Conservation (phyloP, 148 eudicot species). For the Silene conica region DNA sequence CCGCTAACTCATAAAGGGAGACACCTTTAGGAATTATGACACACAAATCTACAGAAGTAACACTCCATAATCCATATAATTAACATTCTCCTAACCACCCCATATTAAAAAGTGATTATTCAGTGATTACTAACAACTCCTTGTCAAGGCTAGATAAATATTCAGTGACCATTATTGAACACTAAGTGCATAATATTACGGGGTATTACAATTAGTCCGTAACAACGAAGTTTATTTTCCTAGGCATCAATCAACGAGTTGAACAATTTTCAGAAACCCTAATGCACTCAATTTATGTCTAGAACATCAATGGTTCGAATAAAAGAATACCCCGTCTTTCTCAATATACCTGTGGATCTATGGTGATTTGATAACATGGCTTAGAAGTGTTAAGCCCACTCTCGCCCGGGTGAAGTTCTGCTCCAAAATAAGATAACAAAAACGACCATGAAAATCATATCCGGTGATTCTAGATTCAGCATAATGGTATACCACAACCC, state of each 20-base stretch:
- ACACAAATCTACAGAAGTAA: too few relatives aligned
- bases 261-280: neutral
- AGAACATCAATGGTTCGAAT: neutral
- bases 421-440: slow-evolving; percentile 24
- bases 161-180: too few relatives aligned
- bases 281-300: neutral
- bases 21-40: too few relatives aligned
- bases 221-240: neutral
- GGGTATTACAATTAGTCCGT: too few relatives aligned
- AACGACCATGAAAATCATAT: too few relatives aligned
- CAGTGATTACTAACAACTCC: too few relatives aligned
- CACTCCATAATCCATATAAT: too few relatives aligned
- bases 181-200: too few relatives aligned
- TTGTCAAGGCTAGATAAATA: too few relatives aligned
- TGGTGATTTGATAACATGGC: slow-evolving; percentile 67
- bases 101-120: too few relatives aligned
- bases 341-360: slow-evolving; percentile 63
- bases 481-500: neutral
- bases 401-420: slow-evolving; percentile 89
- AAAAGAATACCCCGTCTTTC: neutral
- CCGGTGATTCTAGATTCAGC: neutral
- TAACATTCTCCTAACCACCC: too few relatives aligned
- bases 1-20: too few relatives aligned
- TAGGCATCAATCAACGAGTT: neutral
- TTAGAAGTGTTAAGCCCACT: slow-evolving; percentile 90